Base-by-base conservation (phyloP, 164 flowering plant species). In the Platanus orientalis region DNA sequence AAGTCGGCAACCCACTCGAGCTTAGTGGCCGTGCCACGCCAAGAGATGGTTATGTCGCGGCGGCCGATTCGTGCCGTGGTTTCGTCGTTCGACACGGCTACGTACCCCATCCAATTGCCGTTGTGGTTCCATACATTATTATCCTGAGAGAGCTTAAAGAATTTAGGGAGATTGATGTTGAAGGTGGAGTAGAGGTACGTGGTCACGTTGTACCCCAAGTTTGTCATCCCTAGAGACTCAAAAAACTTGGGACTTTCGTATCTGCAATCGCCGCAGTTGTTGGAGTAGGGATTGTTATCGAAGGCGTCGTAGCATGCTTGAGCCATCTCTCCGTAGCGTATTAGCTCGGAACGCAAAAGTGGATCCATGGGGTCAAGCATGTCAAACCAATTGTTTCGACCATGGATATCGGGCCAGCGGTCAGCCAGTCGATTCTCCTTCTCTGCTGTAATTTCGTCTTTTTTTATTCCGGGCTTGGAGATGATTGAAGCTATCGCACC, bases 41-140 rank as follows among this genome's bases (percentile, higher is more conserved):
- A 89, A 0, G 91, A 84, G 10, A 89, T 69, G 36, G 76, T 57
- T 29, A 92, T 84, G 74, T 90, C 95, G 0, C 98, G 82, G 11
- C 98, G 89, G 3, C 98, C 98, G 10, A 92, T 45, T 0, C 65
- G 69, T 20, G 20, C 54, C 0, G 87, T 39, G 0, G 74, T 78
- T 4, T 82, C 91, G 34, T 92, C n/a, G n/a, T n/a, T n/a, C n/a
- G n/a, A n/a, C n/a, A n/a, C n/a, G n/a, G n/a, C n/a, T n/a, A n/a
- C n/a, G 93, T 65, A 79, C 3, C 98, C 98, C 20, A 90, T 88
- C 98, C 98, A 92, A 54, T 90, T 90, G 4, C 94, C 92, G 51
- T 75, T 67, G 49, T 53, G 60, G 81, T 89, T 89, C 96, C 96
- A 89, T 0, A 82, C 75, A n/a, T 81, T 68, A 0, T 81, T 65